Evolutionary conservation across 257 asterid genomes (phyloP).

Genomic region (Scutellaria baicalensis): DNA sequence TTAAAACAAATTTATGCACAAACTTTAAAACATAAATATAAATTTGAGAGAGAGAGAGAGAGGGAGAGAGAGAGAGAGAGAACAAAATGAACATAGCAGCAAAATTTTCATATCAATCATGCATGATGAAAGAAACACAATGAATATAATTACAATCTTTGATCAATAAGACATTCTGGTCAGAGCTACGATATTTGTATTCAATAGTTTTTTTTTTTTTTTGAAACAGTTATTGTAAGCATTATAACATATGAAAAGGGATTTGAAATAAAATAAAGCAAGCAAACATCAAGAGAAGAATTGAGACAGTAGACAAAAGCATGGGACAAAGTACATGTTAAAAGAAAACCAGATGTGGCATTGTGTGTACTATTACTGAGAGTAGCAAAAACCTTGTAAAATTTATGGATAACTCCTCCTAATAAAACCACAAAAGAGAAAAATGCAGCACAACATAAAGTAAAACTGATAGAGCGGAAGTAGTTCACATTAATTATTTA

Average conservation of each 20-base stretch:
- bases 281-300: background rate
- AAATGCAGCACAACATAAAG: no score
- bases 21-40: background rate
- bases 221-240: background rate
- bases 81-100: background rate
- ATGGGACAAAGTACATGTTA: background rate
- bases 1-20: background rate
- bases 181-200: background rate
- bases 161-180: background rate
- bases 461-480: no score
- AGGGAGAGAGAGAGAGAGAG: background rate
- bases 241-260: background rate
- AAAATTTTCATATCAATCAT: background rate
- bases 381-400: background rate
- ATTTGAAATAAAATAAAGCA: background rate
- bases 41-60: no score
- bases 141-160: background rate
- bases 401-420: background rate
- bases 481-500: no score
- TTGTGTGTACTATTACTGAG: background rate
- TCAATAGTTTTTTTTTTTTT: background rate
- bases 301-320: background rate
- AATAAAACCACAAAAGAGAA: no score
- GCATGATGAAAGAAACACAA: background rate
- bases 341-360: background rate